Evolutionary conservation across 2,329 filamentous ascomycete species (phyloP), one percentile per base, ranked within the genome.

Genomic region (Aspergillus alliaceus): DNA sequence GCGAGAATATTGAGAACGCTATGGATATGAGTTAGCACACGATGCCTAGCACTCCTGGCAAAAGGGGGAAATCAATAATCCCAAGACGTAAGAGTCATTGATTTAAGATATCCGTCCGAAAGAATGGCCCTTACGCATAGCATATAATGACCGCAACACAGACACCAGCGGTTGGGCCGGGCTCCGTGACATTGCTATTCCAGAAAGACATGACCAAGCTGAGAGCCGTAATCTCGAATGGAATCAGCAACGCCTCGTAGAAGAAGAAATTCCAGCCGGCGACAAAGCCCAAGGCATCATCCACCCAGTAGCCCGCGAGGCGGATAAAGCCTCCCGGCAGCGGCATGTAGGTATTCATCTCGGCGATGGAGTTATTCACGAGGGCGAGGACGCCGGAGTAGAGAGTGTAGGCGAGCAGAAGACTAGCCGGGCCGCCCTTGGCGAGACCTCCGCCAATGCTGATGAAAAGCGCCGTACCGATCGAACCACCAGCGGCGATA

Each of bases 1-100:
- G 86, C 86, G 53, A 91, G 74, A 34, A 91, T 64, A 64, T 92
- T 92, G 72, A 91, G 78, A 2, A 74, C 51, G 18, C 79, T 81
- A 56, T 31, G n/a, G 15, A 50, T 15, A 39, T 9, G 15, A 6
- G 44, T 48, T 6, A 48, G 44, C 15, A 14, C n/a, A n/a, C n/a
- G n/a, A n/a, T n/a, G n/a, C n/a, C n/a, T n/a, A n/a, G n/a, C n/a
- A n/a, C n/a, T n/a, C n/a, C n/a, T n/a, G n/a, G n/a, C n/a, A n/a
- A n/a, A n/a, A n/a, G n/a, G n/a, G n/a, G n/a, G n/a, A n/a, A n/a
- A n/a, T n/a, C n/a, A n/a, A n/a, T n/a, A n/a, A n/a, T n/a, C n/a
- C 27, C 27, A 29, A 9, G 27, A 9, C 27, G 27, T 2, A 8
- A n/a, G 4, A 39, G 6, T 18, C 32, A n/a, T 12, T 4, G 32